A percentile compares a stretch with the other conserved stretches of the same genome.
phyloP scores from a whole-genome alignment of 441 rosid species.

The Pelargonium citronellum region DNA sequence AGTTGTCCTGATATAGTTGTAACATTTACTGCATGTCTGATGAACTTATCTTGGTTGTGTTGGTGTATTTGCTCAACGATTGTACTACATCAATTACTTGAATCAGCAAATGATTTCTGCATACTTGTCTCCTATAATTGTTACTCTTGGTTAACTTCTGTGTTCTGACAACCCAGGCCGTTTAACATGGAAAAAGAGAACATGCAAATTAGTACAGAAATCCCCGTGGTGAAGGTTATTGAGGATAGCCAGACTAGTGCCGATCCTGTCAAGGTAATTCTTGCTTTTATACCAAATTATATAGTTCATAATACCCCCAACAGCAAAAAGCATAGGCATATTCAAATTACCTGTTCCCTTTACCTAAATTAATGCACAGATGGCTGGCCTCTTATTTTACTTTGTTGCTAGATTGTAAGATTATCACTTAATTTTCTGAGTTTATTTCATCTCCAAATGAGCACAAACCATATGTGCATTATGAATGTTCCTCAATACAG shows the following conservation, averaged over 20 bases:
- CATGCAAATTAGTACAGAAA: conserved; percentile 39
- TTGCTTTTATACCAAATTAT: not conserved
- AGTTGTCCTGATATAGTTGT: too few relatives aligned
- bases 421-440: not conserved
- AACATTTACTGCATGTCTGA: not conserved
- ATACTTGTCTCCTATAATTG: not conserved
- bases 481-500: too few relatives aligned
- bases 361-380: not conserved
- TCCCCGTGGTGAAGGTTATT: conserved; percentile 41
- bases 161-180: conserved; percentile 8
- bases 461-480: too few relatives aligned
- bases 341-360: not conserved
- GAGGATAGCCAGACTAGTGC: conserved; percentile 36
- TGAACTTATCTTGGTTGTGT: not conserved
- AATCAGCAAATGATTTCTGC: not conserved
- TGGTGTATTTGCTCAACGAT: not conserved
- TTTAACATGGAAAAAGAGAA: conserved; percentile 54
- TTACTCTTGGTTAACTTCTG: conserved; percentile 12
- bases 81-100: not conserved
- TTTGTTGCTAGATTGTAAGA: not conserved
- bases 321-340: not conserved
- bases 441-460: too few relatives aligned
- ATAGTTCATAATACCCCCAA: not conserved
- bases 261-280: conserved; percentile 46
- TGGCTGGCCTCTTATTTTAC: not conserved